These are phyloP conservation scores for Xylaria polymorpha DNA, from an alignment of 2,329 filamentous ascomycete genomes.

Conservation along the genomic window DNA sequence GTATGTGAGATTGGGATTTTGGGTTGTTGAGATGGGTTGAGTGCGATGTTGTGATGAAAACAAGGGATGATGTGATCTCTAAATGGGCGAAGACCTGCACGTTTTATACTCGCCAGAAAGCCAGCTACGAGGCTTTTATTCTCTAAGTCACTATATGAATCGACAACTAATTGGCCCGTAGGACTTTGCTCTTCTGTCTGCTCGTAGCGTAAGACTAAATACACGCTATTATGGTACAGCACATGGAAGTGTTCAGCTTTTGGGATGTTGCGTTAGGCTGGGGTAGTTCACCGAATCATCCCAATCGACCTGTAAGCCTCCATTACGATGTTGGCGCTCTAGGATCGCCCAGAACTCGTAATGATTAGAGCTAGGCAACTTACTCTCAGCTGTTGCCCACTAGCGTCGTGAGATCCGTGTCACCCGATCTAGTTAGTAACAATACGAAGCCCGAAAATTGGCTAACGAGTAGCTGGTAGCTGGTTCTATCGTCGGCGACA, in stretches of 20 bases:
- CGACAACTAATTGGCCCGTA: background rate
- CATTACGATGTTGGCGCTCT: constrained; percentile 10
- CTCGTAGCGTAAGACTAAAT: background rate
- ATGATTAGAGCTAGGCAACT: constrained; percentile 18
- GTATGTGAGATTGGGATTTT: background rate
- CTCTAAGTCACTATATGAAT: background rate
- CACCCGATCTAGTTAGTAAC: constrained; percentile 23
- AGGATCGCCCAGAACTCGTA: constrained; percentile 13
- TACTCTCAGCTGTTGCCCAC: constrained; percentile 14
- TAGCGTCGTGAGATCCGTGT: constrained; percentile 28
- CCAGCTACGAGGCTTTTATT: background rate
- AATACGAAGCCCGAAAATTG: constrained; percentile 25
- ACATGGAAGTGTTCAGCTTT: constrained; percentile 3
- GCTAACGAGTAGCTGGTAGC: constrained; percentile 12
- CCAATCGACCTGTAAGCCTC: constrained; percentile 3
- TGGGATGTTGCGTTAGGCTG: constrained; percentile 16
- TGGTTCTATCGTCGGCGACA: background rate
- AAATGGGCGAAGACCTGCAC: background rate
- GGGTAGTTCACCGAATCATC: constrained; percentile 16
- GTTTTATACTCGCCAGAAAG: constrained; percentile 28
- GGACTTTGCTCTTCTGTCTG: background rate
- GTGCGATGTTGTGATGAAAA: constrained; percentile 29
- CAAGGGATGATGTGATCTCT: constrained; percentile 27
- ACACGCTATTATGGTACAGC: background rate
- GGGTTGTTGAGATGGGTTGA: background rate